phyloP scores from a whole-genome alignment of 106 monocot species.

The Cymbidium sinense region DNA sequence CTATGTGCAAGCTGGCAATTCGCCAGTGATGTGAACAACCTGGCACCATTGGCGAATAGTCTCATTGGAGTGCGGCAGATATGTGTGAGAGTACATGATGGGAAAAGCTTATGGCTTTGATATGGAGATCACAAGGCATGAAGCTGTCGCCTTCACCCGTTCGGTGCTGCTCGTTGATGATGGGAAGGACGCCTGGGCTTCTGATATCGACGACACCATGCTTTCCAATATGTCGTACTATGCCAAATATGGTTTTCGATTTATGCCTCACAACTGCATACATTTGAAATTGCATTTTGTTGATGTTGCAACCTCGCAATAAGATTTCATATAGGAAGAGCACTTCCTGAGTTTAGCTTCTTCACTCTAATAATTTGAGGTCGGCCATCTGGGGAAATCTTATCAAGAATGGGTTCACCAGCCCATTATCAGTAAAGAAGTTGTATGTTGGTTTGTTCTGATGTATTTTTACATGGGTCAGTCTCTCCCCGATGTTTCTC shows the following conservation, averaged over 20 bases:
- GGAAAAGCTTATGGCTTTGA: slow-evolving; percentile 55
- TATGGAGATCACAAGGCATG: slow-evolving; percentile 40
- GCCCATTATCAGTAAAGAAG: no score
- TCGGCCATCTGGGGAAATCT: no score
- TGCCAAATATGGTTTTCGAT: slow-evolving; percentile 45
- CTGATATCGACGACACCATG: slow-evolving; percentile 84
- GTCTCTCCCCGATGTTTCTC: no score
- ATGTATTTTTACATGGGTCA: no score
- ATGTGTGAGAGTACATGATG: slow-evolving; percentile 50
- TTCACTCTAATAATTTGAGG: background rate
- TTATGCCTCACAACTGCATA: background rate
- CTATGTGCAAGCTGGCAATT: slow-evolving; percentile 67
- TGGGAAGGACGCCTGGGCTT: slow-evolving; percentile 78
- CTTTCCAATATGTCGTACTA: slow-evolving; percentile 87
- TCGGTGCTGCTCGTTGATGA: slow-evolving; percentile 29
- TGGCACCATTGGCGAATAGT: slow-evolving; percentile 47
- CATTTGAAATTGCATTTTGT: background rate
- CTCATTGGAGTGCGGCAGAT: slow-evolving; percentile 42
- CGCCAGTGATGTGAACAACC: slow-evolving; percentile 70
- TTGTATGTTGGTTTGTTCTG: no score
- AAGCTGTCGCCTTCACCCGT: slow-evolving; percentile 40
- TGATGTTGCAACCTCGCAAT: background rate
- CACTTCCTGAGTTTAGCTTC: background rate
- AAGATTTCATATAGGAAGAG: background rate
- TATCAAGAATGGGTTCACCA: no score